Evolutionary conservation across 768 basidiomycete species (phyloP), one percentile per base, ranked within the genome.

Genomic region (Mrakia gelida): DNA sequence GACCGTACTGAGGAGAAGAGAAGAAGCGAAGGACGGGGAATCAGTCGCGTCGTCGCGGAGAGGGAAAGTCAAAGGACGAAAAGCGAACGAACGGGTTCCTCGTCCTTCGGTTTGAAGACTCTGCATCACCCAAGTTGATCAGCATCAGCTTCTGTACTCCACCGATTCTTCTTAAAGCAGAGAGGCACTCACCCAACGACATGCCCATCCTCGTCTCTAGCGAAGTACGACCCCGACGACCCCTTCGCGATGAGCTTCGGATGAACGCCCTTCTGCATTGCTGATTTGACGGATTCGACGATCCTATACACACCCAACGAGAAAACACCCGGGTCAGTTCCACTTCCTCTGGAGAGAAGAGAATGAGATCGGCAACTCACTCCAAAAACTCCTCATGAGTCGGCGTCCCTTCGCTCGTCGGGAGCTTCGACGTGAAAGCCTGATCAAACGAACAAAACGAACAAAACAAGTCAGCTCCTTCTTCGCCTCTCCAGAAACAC

Each of bases 181-280:
- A 45, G 3, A 45, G 32, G 43, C 9, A 45, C 92, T 84, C 82
- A 92, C 92, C 91, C 92, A 63, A 94, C 90, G 21, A 91, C 93
- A 80, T 92, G 91, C 10, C 93, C 88, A 65, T 88, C 86, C 30
- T 91, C 91, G 21, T 92, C 91, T n/a, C 92, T 89, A n/a, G 92
- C 93, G 84, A 95, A 95, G 84, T 96, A 96, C 67, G 92, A 93
- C 0, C 94, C 94, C 8, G 91, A 92, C 2, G 92, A 93, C 16
- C 94, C 94, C 82, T 94, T 94, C 7, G 89, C 85, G 71, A 95
- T 95, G 89, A 95, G 92, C 84, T 74, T 74, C 1, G 77, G 77
- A 30, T 78, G 77, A 1, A 78, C 68, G 9, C 67, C 77, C 21
- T 54, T 49, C 23, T 43, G 43, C 59, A 78, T 74, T 1, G 77